Evolutionary conservation across 2,329 filamentous ascomycete genomes (phyloP).

Genomic region (Diaporthe caulivora): DNA sequence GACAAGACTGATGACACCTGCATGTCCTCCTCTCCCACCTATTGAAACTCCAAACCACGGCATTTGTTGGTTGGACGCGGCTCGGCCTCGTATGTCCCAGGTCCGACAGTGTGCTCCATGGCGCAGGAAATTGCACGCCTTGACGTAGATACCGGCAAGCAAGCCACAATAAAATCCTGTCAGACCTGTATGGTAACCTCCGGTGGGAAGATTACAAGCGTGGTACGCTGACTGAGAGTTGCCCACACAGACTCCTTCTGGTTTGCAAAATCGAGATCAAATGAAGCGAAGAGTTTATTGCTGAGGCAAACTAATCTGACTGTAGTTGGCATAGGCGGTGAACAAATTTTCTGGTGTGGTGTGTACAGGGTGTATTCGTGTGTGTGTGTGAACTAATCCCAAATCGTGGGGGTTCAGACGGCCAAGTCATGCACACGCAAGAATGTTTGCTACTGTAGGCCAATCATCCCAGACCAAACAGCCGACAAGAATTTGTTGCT

Average conservation of each 20-base stretch:
- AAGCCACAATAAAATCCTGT: background rate
- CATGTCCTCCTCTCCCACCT: background rate
- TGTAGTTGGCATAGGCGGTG: constrained; percentile 19
- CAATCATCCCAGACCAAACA: background rate
- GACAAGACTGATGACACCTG: constrained; percentile 15
- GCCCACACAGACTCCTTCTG: background rate
- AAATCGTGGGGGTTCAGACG: constrained; percentile 15
- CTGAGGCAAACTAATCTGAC: constrained; percentile 8
- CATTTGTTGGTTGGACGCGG: background rate
- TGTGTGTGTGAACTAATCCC: background rate
- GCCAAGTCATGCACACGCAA: background rate
- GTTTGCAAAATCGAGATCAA: background rate
- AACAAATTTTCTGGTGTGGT: constrained; percentile 17
- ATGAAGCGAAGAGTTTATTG: background rate
- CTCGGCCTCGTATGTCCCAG: background rate
- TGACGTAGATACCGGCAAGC: background rate
- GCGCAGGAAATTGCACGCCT: background rate
- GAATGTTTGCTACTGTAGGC: background rate
- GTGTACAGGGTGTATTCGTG: background rate
- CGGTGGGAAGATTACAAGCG: background rate
- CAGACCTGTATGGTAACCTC: background rate
- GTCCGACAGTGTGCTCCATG: background rate
- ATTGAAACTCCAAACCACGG: background rate
- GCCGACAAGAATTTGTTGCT: background rate
- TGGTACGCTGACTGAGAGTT: background rate